Conservation (phyloP, 116 monocot genomes). For the Thalassia testudinum region DNA sequence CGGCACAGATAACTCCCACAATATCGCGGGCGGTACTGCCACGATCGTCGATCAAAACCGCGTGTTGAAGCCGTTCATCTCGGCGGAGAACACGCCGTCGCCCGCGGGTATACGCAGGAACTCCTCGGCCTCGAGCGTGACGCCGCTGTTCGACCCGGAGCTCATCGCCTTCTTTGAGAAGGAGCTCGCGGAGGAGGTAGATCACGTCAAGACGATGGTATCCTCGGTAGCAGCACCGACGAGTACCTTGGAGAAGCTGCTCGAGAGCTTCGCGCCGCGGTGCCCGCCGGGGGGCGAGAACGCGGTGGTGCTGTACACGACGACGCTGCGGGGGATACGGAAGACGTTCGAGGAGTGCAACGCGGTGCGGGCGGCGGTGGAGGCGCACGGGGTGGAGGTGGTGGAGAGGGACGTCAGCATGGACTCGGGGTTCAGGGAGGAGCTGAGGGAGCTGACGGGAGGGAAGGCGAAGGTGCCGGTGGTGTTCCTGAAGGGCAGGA, state of each 20-base stretch:
- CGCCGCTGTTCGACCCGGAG: slow-evolving; percentile 70
- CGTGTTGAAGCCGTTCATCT: neutral
- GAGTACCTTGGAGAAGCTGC: neutral
- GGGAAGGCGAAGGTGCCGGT: neutral
- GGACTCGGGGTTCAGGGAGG: slow-evolving; percentile 52
- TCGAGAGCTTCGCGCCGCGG: slow-evolving; percentile 20
- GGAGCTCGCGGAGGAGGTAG: slow-evolving; percentile 24
- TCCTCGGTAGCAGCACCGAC: slow-evolving; percentile 4
- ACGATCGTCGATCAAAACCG: slow-evolving; percentile 7
- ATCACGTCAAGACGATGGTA: slow-evolving; percentile 30
- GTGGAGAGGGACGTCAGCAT: slow-evolving; percentile 61
- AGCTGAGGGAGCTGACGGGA: slow-evolving; percentile 29
- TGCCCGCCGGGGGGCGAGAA: slow-evolving; percentile 37
- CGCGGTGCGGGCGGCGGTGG: slow-evolving; percentile 23
- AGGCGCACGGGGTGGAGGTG: slow-evolving; percentile 22
- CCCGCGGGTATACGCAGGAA: neutral
- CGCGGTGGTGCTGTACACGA: slow-evolving; percentile 48
- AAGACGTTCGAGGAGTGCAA: slow-evolving; percentile 79
- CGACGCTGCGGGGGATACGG: slow-evolving; percentile 45
- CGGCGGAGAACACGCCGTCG: neutral
- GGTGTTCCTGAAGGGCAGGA: slow-evolving; percentile 47
- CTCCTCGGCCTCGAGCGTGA: no score
- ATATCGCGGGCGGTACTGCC: no score
- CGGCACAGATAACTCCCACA: no score
- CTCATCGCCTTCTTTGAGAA: slow-evolving; percentile 43